phyloP scores from a whole-genome alignment of 345 rosid species.

The Nephelium lappaceum region DNA sequence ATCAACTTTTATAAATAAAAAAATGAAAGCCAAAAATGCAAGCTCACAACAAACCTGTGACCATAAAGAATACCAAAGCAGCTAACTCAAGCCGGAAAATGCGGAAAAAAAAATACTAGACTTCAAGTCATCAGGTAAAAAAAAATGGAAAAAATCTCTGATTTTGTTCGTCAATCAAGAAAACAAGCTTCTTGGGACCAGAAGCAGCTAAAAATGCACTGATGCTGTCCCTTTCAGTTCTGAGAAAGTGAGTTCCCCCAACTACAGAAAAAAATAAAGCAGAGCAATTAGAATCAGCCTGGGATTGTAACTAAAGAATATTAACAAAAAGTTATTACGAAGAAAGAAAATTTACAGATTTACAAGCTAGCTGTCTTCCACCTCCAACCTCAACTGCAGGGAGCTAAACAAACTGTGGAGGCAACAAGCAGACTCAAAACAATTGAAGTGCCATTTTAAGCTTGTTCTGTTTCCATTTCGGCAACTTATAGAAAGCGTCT shows the following conservation, averaged over 20 bases:
- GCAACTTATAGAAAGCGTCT: constrained; percentile 77
- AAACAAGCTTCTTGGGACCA: constrained; percentile 65
- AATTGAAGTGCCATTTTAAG: constrained; percentile 82
- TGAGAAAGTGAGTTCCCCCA: constrained; percentile 29
- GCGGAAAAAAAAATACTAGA: constrained; percentile 25
- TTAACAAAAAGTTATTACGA: not conserved
- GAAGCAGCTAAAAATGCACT: constrained; percentile 93
- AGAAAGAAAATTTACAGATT: constrained; percentile 31
- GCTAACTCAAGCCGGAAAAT: constrained; percentile 39
- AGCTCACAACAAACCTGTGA: constrained; percentile 56
- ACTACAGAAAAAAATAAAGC: constrained; percentile 37
- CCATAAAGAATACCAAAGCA: constrained; percentile 46
- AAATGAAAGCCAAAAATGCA: constrained; percentile 41
- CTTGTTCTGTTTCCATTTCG: constrained; percentile 99
- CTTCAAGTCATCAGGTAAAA: constrained; percentile 38
- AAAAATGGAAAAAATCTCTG: constrained; percentile 20
- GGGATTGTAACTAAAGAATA: not conserved
- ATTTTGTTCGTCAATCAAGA: constrained; percentile 26
- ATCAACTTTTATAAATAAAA: constrained; percentile 22
- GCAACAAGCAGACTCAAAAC: constrained; percentile 53
- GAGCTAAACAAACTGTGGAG: constrained; percentile 32
- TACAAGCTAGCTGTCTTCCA: constrained; percentile 38
- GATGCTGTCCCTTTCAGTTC: constrained; percentile 69
- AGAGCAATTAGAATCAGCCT: constrained; percentile 14
- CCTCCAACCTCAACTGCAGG: constrained; percentile 37